Percentiles rank a stretch among this genome's conserved stretches.
phyloP scores from a whole-genome alignment of 116 monocot genomes.

The Cymodocea nodosa region DNA sequence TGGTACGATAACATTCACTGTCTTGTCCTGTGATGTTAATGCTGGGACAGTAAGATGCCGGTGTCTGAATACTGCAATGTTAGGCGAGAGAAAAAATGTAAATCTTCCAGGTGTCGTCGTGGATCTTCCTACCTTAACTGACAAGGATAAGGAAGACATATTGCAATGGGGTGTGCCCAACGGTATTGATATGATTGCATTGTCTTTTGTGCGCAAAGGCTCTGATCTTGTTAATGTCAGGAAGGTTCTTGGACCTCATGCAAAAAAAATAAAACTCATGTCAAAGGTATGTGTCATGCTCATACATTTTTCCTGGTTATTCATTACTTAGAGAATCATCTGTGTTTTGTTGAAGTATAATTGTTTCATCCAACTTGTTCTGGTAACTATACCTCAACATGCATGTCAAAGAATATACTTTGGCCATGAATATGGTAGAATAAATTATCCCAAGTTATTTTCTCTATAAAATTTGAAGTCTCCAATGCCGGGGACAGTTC shows the following conservation, averaged over 20 bases:
- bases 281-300: conserved; percentile 26
- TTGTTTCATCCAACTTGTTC: not conserved
- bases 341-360: not conserved
- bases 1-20: conserved; percentile 38
- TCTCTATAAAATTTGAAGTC: no score
- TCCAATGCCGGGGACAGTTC: no score
- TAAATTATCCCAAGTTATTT: not conserved
- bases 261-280: conserved; percentile 37
- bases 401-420: not conserved
- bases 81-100: conserved; percentile 59
- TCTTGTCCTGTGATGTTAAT: conserved; percentile 32
- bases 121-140: conserved; percentile 46
- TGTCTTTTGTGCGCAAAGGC: conserved; percentile 36
- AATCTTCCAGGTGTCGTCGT: conserved; percentile 50
- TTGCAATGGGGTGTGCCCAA: conserved; percentile 47
- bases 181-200: conserved; percentile 41
- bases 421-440: not conserved
- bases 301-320: no score
- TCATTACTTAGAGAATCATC: not conserved
- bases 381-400: not conserved
- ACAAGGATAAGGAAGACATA: conserved; percentile 52
- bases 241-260: conserved; percentile 34
- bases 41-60: conserved; percentile 28
- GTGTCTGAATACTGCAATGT: conserved; percentile 29
- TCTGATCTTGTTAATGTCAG: conserved; percentile 45